phyloP scores from a whole-genome alignment of 2,329 filamentous ascomycete species.

The Cercospora sp. region DNA sequence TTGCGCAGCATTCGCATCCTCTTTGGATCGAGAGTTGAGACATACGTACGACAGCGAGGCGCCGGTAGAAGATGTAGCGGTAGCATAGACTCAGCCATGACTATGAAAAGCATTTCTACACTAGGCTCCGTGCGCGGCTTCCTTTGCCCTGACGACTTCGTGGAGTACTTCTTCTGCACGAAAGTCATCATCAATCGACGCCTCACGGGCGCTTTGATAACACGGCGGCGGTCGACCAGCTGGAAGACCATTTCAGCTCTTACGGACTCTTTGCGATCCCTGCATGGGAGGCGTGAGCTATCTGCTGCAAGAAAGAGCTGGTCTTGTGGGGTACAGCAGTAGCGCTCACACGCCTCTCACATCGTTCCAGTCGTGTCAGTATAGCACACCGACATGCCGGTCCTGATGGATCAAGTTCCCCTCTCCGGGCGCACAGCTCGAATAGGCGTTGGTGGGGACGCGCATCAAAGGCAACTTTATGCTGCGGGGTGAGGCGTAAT shows the following conservation, averaged over 20 bases:
- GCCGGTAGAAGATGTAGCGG: neutral
- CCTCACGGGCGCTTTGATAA: neutral
- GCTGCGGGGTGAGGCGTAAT: neutral
- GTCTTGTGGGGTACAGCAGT: conserved; percentile 1
- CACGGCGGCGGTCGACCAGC: neutral
- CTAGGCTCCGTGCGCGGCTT: neutral
- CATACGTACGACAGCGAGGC: conserved; percentile 5
- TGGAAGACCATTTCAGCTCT: neutral
- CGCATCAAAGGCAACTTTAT: neutral
- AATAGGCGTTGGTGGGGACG: neutral
- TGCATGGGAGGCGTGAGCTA: neutral
- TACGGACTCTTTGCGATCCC: neutral
- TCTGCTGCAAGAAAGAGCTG: neutral
- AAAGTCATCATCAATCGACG: neutral
- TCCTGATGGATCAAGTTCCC: neutral
- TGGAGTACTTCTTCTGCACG: neutral
- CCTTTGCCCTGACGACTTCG: neutral
- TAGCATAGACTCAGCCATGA: conserved; percentile 12
- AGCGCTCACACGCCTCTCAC: neutral
- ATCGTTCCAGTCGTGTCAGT: neutral
- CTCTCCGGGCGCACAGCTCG: neutral
- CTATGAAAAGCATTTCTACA: neutral
- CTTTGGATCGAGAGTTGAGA: neutral
- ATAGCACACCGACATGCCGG: neutral
- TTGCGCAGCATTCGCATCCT: neutral